phyloP scores from a whole-genome alignment of 1,139 yeast species.

The Sugiyamaella grinbergsii region DNA sequence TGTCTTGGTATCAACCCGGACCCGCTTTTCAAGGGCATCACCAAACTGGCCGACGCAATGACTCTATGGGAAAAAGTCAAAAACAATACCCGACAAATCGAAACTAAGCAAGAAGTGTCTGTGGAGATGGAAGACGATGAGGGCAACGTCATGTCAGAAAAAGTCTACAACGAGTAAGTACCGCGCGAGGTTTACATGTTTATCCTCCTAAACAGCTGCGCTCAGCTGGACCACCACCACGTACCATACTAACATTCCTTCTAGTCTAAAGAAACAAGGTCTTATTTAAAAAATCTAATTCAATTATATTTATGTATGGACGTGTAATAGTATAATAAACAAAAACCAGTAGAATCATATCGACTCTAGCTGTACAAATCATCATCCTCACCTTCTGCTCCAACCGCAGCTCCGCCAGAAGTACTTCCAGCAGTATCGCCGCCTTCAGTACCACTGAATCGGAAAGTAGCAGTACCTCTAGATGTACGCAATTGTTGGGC shows the following conservation, averaged over 20 bases:
- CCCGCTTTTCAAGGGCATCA: conserved; percentile 63
- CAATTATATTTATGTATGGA: conserved; percentile 13
- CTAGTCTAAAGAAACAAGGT: conserved; percentile 73
- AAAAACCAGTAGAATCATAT: neutral
- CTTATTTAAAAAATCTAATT: conserved; percentile 43
- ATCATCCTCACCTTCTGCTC: conserved; percentile 85
- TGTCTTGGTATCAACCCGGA: conserved; percentile 69
- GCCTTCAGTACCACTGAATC: conserved; percentile 42
- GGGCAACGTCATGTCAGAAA: conserved; percentile 87
- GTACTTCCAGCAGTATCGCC: conserved; percentile 38
- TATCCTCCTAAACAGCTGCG: no score
- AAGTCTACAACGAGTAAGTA: conserved; percentile 67
- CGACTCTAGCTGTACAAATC: conserved; percentile 74
- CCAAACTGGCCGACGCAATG: conserved; percentile 66
- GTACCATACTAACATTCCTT: conserved; percentile 12
- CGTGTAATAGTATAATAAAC: conserved; percentile 2
- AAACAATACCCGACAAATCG: conserved; percentile 46
- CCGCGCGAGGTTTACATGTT: no score
- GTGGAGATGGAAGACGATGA: conserved; percentile 88
- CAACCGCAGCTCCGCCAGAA: conserved; percentile 55
- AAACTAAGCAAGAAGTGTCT: conserved; percentile 55
- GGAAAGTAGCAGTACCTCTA: conserved; percentile 68
- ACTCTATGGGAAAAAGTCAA: conserved; percentile 55
- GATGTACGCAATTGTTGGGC: conserved; percentile 96
- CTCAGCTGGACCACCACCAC: no score